phyloP scores from a whole-genome alignment of 768 basidiomycete genomes.

The Amanita brunnescens region DNA sequence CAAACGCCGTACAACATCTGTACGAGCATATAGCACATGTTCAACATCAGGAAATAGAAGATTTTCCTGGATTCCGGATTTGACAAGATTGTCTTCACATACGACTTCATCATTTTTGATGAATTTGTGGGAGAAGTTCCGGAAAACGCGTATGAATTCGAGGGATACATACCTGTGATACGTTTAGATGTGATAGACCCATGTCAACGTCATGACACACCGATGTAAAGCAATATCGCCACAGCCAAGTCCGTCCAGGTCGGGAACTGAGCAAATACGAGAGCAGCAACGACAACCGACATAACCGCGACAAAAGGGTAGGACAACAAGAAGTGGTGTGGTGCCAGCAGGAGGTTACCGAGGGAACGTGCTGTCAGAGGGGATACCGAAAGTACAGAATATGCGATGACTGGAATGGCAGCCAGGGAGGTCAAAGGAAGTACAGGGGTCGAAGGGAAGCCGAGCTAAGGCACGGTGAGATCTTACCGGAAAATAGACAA shows the following conservation, averaged over 20 bases:
- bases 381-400: conserved; percentile 52
- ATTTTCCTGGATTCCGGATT: conserved; percentile 93
- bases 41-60: conserved; percentile 93
- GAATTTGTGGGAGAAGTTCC: conserved; percentile 41
- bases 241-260: conserved; percentile 53
- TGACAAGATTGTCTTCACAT: conserved; percentile 84
- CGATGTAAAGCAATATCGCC: conserved; percentile 52
- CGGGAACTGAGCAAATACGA: conserved; percentile 57
- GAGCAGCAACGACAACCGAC: conserved; percentile 44
- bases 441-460: conserved; percentile 39
- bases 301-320: conserved; percentile 43
- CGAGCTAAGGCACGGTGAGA: conserved; percentile 28
- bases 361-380: conserved; percentile 37
- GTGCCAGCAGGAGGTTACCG: conserved; percentile 38
- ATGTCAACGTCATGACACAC: conserved; percentile 25
- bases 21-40: conserved; percentile 92
- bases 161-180: conserved; percentile 44
- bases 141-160: conserved; percentile 32
- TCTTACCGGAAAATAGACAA: background rate
- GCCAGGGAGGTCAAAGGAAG: conserved; percentile 51
- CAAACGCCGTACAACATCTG: conserved; percentile 97
- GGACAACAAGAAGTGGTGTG: conserved; percentile 51
- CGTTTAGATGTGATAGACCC: background rate
- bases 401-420: conserved; percentile 54
- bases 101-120: conserved; percentile 49